Base-by-base conservation (phyloP, 2,329 filamentous ascomycete species). In the Aspergillus ruber region DNA sequence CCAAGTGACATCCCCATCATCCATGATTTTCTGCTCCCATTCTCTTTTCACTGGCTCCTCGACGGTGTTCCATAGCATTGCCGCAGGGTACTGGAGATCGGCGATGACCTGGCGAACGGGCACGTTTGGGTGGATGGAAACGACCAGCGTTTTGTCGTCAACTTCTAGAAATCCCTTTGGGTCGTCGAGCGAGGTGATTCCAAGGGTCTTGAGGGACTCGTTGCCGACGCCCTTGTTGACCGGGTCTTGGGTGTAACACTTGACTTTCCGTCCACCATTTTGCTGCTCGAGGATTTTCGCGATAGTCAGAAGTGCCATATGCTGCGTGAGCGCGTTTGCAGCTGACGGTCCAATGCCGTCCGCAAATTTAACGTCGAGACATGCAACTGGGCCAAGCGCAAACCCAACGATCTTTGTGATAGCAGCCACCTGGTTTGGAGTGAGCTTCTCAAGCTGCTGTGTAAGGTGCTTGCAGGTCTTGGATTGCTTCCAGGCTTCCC, bases 101-200 rank as follows among this genome's bases (percentile, higher is more conserved):
- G 64, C 61, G 32, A 73, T 55, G 20, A 71, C 62, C 49, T 72
- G 64, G 42, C 65, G 67, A 5, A 70, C 57, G 0, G 69, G 64
- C 0, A 66, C 56, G 38, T 63, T 57, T 1, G 65, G 51, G 29
- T 58, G 61, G 8, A 63, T 48, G 0, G 67, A 67, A 45, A 73
- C 55, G n/a, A 72, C 64, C 23, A 68, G 44, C 10, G 67, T 66
- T n/a, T 63, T 47, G 4, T 66, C 58, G 47, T 73, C 65, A 1
- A 71, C 47, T 45, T 66, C 63, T 1, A 69, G 53, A 47, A 70
- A 73, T 3, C 64, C 69, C 6, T 59, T 56, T 1, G 60, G 56
- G 35, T 62, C 61, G n/a, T 63, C 57, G 27, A 65, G 48, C 17
- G 56, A 44, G 1, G 42, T 50, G 7, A 66, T 54, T 0, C 51